phyloP scores from a whole-genome alignment of 2,329 filamentous ascomycete genomes.

The Pseudodiploospora longispora region DNA sequence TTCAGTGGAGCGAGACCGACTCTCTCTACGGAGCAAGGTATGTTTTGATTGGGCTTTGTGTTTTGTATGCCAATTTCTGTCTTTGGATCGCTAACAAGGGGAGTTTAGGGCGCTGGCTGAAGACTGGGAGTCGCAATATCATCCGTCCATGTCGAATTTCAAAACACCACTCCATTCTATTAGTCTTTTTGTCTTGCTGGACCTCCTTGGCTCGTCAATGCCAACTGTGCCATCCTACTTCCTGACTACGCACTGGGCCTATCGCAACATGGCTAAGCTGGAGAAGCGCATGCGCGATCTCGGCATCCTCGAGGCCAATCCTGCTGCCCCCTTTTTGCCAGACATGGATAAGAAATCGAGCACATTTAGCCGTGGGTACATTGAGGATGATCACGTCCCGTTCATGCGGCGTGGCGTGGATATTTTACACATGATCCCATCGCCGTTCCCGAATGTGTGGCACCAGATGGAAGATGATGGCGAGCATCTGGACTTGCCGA shows the following conservation, averaged over 20 bases:
- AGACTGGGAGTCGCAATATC: slow-evolving; percentile 63
- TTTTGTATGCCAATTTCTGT: not conserved
- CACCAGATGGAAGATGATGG: slow-evolving; percentile 79
- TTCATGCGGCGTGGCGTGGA: slow-evolving; percentile 84
- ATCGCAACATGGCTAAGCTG: slow-evolving; percentile 63
- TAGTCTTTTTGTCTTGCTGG: slow-evolving; percentile 82
- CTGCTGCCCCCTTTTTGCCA: slow-evolving; percentile 50
- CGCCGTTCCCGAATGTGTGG: slow-evolving; percentile 77
- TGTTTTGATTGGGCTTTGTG: slow-evolving; percentile 10
- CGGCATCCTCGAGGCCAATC: slow-evolving; percentile 54
- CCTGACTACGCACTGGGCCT: slow-evolving; percentile 87
- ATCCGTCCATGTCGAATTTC: slow-evolving; percentile 68
- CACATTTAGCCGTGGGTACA: slow-evolving; percentile 41
- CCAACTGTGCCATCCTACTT: slow-evolving; percentile 81
- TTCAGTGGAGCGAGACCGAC: slow-evolving; percentile 69
- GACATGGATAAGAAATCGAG: slow-evolving; percentile 48
- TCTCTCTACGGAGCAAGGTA: slow-evolving; percentile 83
- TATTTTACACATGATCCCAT: slow-evolving; percentile 81
- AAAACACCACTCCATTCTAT: slow-evolving; percentile 70
- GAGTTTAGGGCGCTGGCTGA: slow-evolving; percentile 58
- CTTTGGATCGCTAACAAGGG: not conserved
- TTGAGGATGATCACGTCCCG: slow-evolving; percentile 85
- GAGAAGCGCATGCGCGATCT: slow-evolving; percentile 67
- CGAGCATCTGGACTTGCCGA: slow-evolving; percentile 71
- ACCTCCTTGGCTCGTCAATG: slow-evolving; percentile 65